These are phyloP conservation scores for Aspergillus transmontanensis DNA, from an alignment of 2,329 filamentous ascomycete species.

Conservation along the genomic window DNA sequence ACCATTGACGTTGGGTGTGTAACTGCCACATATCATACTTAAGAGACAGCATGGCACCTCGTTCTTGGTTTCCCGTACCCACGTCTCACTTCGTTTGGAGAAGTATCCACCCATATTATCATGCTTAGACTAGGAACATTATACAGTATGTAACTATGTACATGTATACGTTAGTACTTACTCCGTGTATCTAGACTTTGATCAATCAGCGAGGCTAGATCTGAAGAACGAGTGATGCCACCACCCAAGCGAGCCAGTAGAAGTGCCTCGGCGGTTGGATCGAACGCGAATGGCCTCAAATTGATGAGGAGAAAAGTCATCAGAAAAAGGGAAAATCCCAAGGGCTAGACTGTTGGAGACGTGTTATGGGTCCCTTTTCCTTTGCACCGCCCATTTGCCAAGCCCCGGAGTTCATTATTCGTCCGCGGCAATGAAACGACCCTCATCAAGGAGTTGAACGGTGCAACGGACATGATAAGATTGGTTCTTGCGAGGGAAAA, in stretches of 20 bases:
- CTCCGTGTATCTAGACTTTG: neutral
- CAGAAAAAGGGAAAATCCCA: neutral
- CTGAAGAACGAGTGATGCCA: neutral
- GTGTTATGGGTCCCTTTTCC: neutral
- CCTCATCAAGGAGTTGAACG: slow-evolving; percentile 1
- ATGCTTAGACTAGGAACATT: neutral
- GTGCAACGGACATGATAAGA: neutral
- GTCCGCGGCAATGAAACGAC: slow-evolving; percentile 1
- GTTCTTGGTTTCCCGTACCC: neutral
- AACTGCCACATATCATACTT: neutral
- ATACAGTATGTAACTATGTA: neutral
- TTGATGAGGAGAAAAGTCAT: neutral
- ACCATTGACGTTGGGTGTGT: neutral
- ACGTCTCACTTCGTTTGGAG: neutral
- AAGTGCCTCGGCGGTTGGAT: no score
- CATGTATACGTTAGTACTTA: neutral
- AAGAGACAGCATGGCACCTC: neutral
- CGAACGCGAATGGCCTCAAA: neutral
- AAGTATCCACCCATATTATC: neutral
- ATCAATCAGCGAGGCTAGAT: neutral
- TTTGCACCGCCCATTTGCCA: slow-evolving; percentile 14
- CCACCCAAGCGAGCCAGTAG: neutral
- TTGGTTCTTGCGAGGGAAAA: neutral
- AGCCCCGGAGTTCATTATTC: slow-evolving; percentile 2
- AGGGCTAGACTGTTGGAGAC: slow-evolving; percentile 5